Evolutionary conservation across 495 filamentous ascomycete genomes (phyloP).

Genomic region (Halenospora varia): DNA sequence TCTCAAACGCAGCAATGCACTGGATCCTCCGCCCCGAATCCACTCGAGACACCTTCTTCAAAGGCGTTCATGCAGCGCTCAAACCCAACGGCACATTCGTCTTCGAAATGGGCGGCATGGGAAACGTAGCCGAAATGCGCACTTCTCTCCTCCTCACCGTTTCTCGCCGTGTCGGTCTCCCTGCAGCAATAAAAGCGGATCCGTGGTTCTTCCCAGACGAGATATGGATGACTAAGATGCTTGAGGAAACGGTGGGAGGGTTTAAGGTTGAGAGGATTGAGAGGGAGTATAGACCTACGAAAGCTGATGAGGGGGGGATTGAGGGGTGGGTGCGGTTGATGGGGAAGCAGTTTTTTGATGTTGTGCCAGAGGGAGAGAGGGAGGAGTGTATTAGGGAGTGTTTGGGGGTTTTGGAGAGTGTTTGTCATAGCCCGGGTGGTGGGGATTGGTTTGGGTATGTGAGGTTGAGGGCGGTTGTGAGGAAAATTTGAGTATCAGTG

Average conservation of each 20-base stretch:
- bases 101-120: constrained; percentile 72
- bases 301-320: constrained; percentile 52
- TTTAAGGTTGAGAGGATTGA: constrained; percentile 60
- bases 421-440: constrained; percentile 51
- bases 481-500: constrained; percentile 35
- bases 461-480: constrained; percentile 62
- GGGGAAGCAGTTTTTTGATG: constrained; percentile 52
- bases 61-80: constrained; percentile 43
- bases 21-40: constrained; percentile 59
- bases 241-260: constrained; percentile 45
- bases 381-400: constrained; percentile 53
- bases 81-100: constrained; percentile 55
- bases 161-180: constrained; percentile 47
- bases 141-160: constrained; percentile 51
- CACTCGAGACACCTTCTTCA: constrained; percentile 35
- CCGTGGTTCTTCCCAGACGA: constrained; percentile 78
- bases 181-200: constrained; percentile 40
- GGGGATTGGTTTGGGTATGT: constrained; percentile 65
- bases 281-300: constrained; percentile 61
- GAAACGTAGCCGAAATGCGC: constrained; percentile 64
- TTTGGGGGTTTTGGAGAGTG: constrained; percentile 49
- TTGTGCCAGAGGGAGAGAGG: constrained; percentile 42
- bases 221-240: constrained; percentile 36
- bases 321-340: constrained; percentile 69
- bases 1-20: constrained; percentile 76